These are phyloP conservation scores for Yamadazyma triangularis DNA, from an alignment of 1,139 yeast species.

Conservation along the genomic window DNA sequence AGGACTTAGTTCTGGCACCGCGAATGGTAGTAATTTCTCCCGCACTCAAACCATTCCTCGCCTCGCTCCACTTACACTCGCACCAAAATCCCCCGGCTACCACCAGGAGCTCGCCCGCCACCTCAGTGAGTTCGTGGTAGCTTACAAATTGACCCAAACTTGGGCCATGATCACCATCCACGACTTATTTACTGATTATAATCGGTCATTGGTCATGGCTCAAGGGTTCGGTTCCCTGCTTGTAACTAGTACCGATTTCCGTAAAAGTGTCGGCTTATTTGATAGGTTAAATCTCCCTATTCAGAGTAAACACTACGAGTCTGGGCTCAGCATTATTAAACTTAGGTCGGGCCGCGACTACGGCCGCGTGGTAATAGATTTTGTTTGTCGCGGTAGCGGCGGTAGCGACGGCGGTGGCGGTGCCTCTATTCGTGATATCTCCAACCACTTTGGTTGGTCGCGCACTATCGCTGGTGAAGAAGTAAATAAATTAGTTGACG, in stretches of 20 bases:
- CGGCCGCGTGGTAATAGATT: conserved; percentile 21
- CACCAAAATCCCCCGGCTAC: conserved; percentile 25
- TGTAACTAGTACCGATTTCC: conserved; percentile 28
- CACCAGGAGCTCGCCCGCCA: conserved; percentile 43
- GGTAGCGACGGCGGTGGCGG: conserved; percentile 28
- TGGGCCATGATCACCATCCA: conserved; percentile 41
- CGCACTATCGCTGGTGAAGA: conserved; percentile 67
- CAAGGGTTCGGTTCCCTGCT: conserved; percentile 43
- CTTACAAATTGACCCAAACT: conserved; percentile 22
- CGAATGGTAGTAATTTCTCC: conserved; percentile 23
- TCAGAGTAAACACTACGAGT: conserved; percentile 24
- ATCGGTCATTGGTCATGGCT: conserved; percentile 29
- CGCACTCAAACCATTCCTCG: too few relatives aligned
- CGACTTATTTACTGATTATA: conserved; percentile 41
- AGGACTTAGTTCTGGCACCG: conserved; percentile 46
- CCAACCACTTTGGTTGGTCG: conserved; percentile 53
- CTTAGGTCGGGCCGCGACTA: conserved; percentile 18
- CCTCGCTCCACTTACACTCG: conserved; percentile 30
- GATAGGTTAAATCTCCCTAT: conserved; percentile 32
- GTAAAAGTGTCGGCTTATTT: conserved; percentile 26
- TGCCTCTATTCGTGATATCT: conserved; percentile 33
- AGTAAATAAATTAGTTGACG: conserved; percentile 52
- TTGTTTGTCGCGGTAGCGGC: conserved; percentile 19
- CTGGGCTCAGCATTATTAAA: conserved; percentile 33
- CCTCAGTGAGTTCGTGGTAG: conserved; percentile 47